phyloP scores from a whole-genome alignment of 2,329 filamentous ascomycete species.

The Blumeriella jaapii region DNA sequence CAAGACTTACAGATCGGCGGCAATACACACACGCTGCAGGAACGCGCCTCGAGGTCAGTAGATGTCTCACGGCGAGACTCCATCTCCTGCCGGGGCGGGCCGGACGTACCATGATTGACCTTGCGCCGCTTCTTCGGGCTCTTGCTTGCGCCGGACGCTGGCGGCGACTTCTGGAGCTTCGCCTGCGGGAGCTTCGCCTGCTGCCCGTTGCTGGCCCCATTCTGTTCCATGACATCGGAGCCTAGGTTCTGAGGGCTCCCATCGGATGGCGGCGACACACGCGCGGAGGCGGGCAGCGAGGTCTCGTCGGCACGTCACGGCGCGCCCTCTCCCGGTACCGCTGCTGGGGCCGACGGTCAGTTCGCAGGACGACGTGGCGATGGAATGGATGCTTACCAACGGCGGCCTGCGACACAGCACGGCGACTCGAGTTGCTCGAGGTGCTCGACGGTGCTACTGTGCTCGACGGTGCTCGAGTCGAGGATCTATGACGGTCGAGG shows the following conservation, averaged over 20 bases:
- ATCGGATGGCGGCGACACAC: slow-evolving; percentile 24
- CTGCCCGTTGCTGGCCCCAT: slow-evolving; percentile 26
- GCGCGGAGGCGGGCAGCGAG: no score
- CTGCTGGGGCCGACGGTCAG: no score
- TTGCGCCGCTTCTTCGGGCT: slow-evolving; percentile 79
- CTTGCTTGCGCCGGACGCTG: slow-evolving; percentile 29
- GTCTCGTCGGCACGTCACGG: no score
- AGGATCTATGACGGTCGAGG: no score
- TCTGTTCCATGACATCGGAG: slow-evolving; percentile 29
- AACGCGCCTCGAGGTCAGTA: slow-evolving; percentile 29
- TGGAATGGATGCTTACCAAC: no score
- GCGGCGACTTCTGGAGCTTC: slow-evolving; percentile 25
- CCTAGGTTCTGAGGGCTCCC: slow-evolving; percentile 25
- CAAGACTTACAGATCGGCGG: slow-evolving; percentile 71
- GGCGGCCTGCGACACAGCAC: no score
- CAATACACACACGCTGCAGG: slow-evolving; percentile 76
- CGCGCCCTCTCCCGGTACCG: no score
- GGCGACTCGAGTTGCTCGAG: no score
- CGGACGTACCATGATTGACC: slow-evolving; percentile 70
- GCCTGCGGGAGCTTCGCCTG: slow-evolving; percentile 25
- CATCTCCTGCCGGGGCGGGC: slow-evolving; percentile 18
- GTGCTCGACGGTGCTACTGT: no score
- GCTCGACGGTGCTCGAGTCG: no score
- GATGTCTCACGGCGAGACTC: slow-evolving; percentile 16
- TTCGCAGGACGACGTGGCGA: no score